Evolutionary conservation across 78 protist species (phyloP).

Genomic region (Anaeramoeba flamelloides): DNA sequence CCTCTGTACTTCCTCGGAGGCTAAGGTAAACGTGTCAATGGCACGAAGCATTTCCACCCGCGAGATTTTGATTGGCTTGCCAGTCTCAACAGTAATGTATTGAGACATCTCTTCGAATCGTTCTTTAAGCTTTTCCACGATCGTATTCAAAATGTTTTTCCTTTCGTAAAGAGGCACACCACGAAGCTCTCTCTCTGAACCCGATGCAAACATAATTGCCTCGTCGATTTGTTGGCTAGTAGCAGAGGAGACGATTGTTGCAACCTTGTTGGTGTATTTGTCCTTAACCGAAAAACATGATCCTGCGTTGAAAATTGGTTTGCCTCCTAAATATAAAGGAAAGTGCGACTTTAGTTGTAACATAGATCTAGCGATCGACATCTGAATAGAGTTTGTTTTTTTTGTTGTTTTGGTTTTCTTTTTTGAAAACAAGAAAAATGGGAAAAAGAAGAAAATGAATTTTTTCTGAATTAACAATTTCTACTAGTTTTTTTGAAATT

Average conservation of each 20-base stretch:
- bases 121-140: constrained; percentile 9
- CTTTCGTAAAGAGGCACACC: constrained; percentile 19
- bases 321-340: too few relatives aligned
- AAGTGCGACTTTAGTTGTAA: too few relatives aligned
- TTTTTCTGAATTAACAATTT: too few relatives aligned
- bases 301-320: too few relatives aligned
- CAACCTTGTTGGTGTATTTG: not conserved
- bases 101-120: constrained; percentile 9
- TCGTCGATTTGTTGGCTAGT: not conserved
- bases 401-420: too few relatives aligned
- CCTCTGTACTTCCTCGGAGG: constrained; percentile 19
- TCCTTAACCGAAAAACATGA: too few relatives aligned
- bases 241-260: not conserved
- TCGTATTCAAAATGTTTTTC: constrained; percentile 4
- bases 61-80: constrained; percentile 27
- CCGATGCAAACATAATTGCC: constrained; percentile 12
- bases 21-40: constrained; percentile 18
- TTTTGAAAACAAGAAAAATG: too few relatives aligned
- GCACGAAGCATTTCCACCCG: constrained; percentile 18
- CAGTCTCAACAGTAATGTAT: constrained; percentile 16
- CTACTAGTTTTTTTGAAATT: too few relatives aligned
- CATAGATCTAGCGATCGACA: too few relatives aligned
- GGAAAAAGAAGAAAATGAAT: too few relatives aligned
- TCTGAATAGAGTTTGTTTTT: too few relatives aligned
- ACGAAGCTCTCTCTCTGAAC: not conserved